Evolutionary conservation across 768 basidiomycete species (phyloP).

Genomic region (Gloeostereum incarnatum): DNA sequence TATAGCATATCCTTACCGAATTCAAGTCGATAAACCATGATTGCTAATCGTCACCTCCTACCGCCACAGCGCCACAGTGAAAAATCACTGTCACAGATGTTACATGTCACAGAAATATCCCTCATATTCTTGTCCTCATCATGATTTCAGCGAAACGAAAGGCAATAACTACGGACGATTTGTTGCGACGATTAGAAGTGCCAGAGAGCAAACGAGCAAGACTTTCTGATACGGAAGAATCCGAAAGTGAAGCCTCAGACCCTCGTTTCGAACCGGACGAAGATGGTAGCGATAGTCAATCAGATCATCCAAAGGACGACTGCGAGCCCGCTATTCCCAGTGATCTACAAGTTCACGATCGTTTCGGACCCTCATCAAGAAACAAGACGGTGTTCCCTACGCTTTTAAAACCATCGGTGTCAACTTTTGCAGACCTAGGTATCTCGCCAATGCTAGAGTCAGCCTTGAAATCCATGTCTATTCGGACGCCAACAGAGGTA

Average conservation of each 20-base stretch:
- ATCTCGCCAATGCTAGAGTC: constrained; percentile 49
- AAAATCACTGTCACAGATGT: no score
- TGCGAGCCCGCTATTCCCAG: no score
- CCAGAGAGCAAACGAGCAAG: constrained; percentile 6
- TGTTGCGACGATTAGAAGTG: constrained; percentile 23
- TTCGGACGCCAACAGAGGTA: constrained; percentile 75
- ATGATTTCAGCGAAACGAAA: constrained; percentile 20
- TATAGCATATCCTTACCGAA: no score
- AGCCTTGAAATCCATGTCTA: constrained; percentile 77
- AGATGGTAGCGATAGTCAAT: no score
- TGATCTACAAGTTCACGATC: constrained; percentile 1
- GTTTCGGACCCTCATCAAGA: constrained; percentile 3
- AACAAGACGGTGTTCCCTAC: background rate
- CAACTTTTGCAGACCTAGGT: constrained; percentile 48
- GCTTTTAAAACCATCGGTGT: constrained; percentile 6
- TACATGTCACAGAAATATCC: no score
- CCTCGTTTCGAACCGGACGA: no score
- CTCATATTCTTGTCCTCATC: no score
- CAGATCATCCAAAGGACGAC: no score
- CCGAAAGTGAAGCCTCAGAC: background rate
- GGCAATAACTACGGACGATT: constrained; percentile 20
- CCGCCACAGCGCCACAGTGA: no score
- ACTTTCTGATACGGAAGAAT: background rate
- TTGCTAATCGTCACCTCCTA: no score
- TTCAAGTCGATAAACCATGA: no score